Percentiles rank a stretch among this genome's conserved stretches.
Conservation (phyloP, 495 filamentous ascomycete genomes). For the Penicillium subrubescens region DNA sequence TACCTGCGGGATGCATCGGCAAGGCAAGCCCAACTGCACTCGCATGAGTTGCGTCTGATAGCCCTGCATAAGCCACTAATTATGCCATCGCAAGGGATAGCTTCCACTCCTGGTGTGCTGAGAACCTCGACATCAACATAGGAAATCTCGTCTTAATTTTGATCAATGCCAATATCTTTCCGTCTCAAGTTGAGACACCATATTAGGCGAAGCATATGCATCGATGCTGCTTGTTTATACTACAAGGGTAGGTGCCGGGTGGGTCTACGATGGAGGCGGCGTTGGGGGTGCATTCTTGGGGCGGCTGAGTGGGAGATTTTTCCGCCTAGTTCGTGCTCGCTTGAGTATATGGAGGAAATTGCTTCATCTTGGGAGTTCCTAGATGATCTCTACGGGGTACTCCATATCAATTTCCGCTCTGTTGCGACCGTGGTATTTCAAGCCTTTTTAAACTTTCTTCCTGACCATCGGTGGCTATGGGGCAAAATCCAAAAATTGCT, state of each 20-base stretch:
- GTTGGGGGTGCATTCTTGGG: background rate
- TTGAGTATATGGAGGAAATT: background rate
- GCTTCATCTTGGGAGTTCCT: background rate
- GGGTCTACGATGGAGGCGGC: background rate
- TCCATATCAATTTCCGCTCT: background rate
- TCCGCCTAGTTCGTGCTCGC: background rate
- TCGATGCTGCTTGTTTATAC: background rate
- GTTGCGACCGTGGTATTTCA: background rate
- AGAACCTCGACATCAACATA: background rate
- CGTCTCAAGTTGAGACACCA: background rate
- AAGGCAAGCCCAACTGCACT: background rate
- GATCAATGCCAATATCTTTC: background rate
- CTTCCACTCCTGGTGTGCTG: background rate
- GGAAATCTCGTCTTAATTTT: background rate
- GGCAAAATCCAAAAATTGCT: background rate
- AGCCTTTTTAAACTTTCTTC: background rate
- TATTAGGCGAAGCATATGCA: background rate
- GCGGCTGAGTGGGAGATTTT: background rate
- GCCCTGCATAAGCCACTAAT: background rate
- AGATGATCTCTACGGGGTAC: background rate
- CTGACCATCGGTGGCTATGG: background rate
- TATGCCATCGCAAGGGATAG: background rate
- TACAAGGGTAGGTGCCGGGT: background rate
- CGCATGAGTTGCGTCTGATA: background rate
- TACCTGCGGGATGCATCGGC: slow-evolving; percentile 1